Conservation (phyloP, 768 basidiomycete species). For the Kwoniella dendrophila region DNA sequence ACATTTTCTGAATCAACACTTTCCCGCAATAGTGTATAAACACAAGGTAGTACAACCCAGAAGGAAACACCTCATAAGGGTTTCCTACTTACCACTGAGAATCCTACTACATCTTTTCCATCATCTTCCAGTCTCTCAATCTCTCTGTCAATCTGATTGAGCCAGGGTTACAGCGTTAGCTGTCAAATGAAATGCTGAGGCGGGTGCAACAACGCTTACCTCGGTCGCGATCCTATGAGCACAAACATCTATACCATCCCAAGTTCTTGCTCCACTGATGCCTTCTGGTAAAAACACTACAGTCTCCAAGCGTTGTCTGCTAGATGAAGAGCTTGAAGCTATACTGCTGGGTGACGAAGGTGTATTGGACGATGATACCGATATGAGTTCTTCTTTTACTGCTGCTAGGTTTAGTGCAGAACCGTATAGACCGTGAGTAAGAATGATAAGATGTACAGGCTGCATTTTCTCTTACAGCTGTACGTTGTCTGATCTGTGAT, state of each 20-base stretch:
- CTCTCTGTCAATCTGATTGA: conserved; percentile 37
- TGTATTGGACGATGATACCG: background rate
- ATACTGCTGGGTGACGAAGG: background rate
- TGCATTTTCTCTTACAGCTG: background rate
- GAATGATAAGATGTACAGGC: conserved; percentile 46
- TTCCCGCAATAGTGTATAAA: too few relatives aligned
- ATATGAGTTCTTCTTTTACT: conserved; percentile 33
- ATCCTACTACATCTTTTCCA: conserved; percentile 27
- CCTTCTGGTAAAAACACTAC: conserved; percentile 29
- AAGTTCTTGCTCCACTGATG: conserved; percentile 41
- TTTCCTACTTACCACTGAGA: conserved; percentile 35
- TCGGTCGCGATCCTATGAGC: conserved; percentile 42
- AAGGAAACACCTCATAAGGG: background rate
- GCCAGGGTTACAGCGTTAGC: background rate
- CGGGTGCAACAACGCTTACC: conserved; percentile 20
- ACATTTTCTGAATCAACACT: background rate
- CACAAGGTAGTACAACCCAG: too few relatives aligned
- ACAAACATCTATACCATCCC: conserved; percentile 54
- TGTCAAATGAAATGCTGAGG: background rate
- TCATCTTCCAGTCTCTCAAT: conserved; percentile 40
- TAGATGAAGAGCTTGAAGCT: background rate
- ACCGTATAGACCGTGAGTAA: conserved; percentile 54
- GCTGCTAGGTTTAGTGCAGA: conserved; percentile 32
- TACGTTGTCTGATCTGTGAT: background rate
- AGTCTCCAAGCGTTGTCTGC: too few relatives aligned